phyloP scores from a whole-genome alignment of 225 moss, liverwort and hornwort genomes.

The Ulota crispa region DNA sequence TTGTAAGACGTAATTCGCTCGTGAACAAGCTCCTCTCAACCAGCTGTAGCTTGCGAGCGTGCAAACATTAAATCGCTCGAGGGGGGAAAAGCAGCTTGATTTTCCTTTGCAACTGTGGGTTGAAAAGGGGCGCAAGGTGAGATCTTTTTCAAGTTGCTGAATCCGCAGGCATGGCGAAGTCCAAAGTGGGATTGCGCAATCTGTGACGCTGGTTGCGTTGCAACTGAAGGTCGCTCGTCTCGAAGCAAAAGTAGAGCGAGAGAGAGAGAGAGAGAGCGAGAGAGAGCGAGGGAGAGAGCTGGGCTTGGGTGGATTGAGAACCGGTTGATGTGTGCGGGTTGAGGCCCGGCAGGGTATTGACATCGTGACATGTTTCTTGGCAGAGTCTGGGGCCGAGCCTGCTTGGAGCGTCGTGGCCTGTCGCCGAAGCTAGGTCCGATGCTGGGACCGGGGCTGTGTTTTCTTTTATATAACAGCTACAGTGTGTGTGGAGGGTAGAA shows the following conservation, averaged over 20 bases:
- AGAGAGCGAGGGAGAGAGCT: not conserved
- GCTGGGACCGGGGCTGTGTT: constrained; percentile 3
- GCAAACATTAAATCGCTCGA: not conserved
- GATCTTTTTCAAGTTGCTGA: not conserved
- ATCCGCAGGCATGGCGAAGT: not conserved
- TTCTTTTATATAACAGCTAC: constrained; percentile 31
- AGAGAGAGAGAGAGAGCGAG: not conserved
- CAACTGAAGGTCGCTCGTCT: constrained; percentile 16
- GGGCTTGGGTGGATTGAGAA: not conserved
- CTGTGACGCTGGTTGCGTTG: not conserved
- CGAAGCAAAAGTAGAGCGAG: not conserved
- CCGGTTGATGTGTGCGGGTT: not conserved
- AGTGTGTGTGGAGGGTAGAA: not conserved
- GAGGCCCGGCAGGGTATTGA: constrained; percentile 18
- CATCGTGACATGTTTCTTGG: constrained; percentile 58
- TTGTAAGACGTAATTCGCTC: not conserved
- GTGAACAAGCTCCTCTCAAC: not conserved
- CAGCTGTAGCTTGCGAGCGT: not conserved
- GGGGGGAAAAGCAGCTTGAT: not conserved
- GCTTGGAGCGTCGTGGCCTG: constrained; percentile 12
- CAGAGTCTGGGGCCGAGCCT: constrained; percentile 17
- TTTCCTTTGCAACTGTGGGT: rapidly evolving
- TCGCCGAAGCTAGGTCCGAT: not conserved
- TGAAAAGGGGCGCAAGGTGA: not conserved
- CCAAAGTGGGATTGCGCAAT: constrained; percentile 7